Evolutionary conservation across 345 rosid species (phyloP).

Genomic region (Trapa bicornis): DNA sequence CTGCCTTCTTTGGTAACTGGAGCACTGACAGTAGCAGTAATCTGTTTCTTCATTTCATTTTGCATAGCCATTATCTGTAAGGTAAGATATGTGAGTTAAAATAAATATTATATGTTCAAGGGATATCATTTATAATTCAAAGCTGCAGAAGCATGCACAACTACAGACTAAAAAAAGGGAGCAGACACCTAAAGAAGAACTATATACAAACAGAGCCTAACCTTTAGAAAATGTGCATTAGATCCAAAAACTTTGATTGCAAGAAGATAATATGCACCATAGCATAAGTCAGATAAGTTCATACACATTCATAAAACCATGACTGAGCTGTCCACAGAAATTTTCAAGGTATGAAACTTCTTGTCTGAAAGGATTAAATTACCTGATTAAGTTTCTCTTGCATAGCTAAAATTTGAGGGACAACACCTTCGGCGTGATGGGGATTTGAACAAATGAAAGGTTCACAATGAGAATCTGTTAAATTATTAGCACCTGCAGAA

Average conservation of each 20-base stretch:
- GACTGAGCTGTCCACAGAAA: neutral
- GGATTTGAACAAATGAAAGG: conserved; percentile 25
- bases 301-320: neutral
- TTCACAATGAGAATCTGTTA: conserved; percentile 40
- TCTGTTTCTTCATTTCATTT: conserved; percentile 78
- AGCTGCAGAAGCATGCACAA: neutral
- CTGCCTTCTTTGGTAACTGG: conserved; percentile 60
- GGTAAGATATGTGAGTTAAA: neutral
- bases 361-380: conserved; percentile 2
- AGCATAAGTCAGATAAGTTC: neutral
- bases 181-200: neutral
- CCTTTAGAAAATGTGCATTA: neutral
- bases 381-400: conserved; percentile 79
- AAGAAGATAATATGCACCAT: neutral
- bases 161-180: neutral
- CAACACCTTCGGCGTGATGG: conserved; percentile 22
- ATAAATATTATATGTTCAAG: conserved; percentile 2
- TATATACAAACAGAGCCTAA: neutral
- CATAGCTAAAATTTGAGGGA: conserved; percentile 46
- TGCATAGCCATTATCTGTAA: conserved; percentile 49
- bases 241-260: neutral
- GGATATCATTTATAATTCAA: conserved; percentile 13
- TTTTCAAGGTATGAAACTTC: neutral
- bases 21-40: conserved; percentile 39
- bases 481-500: conserved; percentile 38